Percentiles rank a stretch among this genome's conserved stretches.
Conservation (phyloP, 495 filamentous ascomycete species). For the Penicillium psychrofluorescens region DNA sequence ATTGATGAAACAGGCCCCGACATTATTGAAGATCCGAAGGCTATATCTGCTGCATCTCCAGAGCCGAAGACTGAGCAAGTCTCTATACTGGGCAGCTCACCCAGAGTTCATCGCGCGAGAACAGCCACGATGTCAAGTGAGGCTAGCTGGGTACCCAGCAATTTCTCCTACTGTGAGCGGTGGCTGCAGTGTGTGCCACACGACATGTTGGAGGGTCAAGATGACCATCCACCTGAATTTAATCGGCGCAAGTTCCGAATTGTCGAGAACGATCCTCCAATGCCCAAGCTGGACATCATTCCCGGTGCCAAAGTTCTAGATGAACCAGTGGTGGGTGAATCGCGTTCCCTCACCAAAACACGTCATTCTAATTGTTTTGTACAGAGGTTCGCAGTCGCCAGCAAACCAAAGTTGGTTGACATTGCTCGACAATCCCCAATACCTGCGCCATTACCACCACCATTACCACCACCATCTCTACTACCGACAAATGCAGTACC, state of each 20-base stretch:
- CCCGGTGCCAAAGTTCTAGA: slow-evolving; percentile 23
- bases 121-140: slow-evolving; percentile 36
- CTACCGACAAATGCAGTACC: slow-evolving; percentile 18
- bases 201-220: slow-evolving; percentile 20
- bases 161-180: slow-evolving; percentile 34
- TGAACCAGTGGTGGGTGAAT: slow-evolving; percentile 19
- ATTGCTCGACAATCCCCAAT: slow-evolving; percentile 37
- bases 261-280: slow-evolving; percentile 31
- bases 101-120: slow-evolving; percentile 25
- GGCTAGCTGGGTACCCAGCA: slow-evolving; percentile 36
- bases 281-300: slow-evolving; percentile 20
- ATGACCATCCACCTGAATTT: slow-evolving; percentile 18
- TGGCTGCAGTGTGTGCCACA: slow-evolving; percentile 37
- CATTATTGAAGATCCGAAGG: not conserved
- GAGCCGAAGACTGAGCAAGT: not conserved
- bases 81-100: slow-evolving; percentile 10
- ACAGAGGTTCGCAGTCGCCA: slow-evolving; percentile 35
- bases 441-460: slow-evolving; percentile 18
- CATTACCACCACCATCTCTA: slow-evolving; percentile 10
- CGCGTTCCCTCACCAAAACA: not conserved
- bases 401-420: slow-evolving; percentile 35
- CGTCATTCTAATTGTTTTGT: slow-evolving; percentile 1
- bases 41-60: slow-evolving; percentile 4
- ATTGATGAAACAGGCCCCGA: slow-evolving; percentile 4
- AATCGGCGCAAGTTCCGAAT: slow-evolving; percentile 37